Evolutionary conservation across 768 basidiomycete genomes (phyloP).

Genomic region (Termitomyces sp.): DNA sequence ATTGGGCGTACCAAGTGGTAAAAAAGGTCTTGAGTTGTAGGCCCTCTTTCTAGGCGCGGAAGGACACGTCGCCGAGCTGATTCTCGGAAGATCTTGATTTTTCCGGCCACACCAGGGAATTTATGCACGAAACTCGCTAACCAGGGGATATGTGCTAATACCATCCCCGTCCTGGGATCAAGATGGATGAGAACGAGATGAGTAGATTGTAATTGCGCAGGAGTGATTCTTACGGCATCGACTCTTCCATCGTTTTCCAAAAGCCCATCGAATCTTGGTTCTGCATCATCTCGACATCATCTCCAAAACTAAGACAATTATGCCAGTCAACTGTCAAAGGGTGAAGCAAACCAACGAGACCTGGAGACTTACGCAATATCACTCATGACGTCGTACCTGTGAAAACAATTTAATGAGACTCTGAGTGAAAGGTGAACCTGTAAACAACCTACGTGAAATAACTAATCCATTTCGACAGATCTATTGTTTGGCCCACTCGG

Average conservation of each 20-base stretch:
- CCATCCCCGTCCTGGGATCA: conserved; percentile 9
- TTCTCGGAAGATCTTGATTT: conserved; percentile 21
- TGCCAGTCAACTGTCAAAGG: neutral
- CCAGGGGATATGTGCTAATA: conserved; percentile 18
- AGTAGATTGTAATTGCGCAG: neutral
- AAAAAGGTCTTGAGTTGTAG: conserved; percentile 17
- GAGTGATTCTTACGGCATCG: conserved; percentile 1
- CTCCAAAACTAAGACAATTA: conserved; percentile 23
- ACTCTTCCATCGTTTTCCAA: conserved; percentile 13
- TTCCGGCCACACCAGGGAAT: conserved; percentile 12
- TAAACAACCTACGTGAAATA: conserved; percentile 36
- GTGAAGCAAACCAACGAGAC: neutral
- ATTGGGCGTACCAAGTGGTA: conserved; percentile 16
- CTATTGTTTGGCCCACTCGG: conserved; percentile 16
- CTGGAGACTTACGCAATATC: conserved; percentile 33
- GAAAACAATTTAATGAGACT: neutral
- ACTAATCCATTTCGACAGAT: conserved; percentile 32
- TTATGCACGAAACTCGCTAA: conserved; percentile 6
- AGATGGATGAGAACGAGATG: neutral
- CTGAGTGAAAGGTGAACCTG: neutral
- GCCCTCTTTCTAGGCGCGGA: conserved; percentile 48
- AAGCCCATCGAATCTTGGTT: conserved; percentile 7
- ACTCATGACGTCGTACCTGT: conserved; percentile 36
- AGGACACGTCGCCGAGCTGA: conserved; percentile 53
- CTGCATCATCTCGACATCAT: conserved; percentile 15